A percentile compares a stretch with the other conserved stretches of the same genome.
Conservation (phyloP, 352 stramenopile species). For the Pythium dissimile region DNA sequence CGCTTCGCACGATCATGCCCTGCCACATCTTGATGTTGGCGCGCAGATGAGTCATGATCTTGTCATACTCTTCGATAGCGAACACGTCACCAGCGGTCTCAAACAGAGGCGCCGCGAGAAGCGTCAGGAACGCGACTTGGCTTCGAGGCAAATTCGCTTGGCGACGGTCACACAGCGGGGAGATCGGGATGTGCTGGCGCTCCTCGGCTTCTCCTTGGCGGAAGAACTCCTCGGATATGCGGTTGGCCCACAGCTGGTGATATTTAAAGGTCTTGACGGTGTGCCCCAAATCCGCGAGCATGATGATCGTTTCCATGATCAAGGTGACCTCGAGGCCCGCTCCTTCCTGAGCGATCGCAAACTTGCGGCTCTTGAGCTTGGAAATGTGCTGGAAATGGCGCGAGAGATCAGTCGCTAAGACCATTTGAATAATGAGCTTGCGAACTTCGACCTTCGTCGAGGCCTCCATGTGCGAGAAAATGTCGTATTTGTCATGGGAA, state of each 20-base stretch:
- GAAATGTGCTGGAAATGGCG: conserved; percentile 68
- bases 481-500: conserved; percentile 57
- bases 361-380: conserved; percentile 69
- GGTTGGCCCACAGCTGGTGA: conserved; percentile 55
- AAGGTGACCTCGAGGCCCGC: conserved; percentile 50
- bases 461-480: conserved; percentile 46
- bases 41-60: conserved; percentile 45
- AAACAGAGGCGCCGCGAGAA: conserved; percentile 61
- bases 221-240: conserved; percentile 70
- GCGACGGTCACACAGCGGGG: conserved; percentile 52
- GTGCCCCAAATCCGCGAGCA: conserved; percentile 64
- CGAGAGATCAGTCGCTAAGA: conserved; percentile 75
- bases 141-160: conserved; percentile 59
- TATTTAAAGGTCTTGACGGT: conserved; percentile 63
- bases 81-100: conserved; percentile 56
- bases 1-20: conserved; percentile 31
- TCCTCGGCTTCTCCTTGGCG: conserved; percentile 62
- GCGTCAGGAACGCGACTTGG: conserved; percentile 62
- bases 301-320: conserved; percentile 74
- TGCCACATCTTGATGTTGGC: conserved; percentile 55
- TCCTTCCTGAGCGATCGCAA: conserved; percentile 42
- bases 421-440: conserved; percentile 73
- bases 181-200: conserved; percentile 46
- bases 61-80: conserved; percentile 55
- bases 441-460: conserved; percentile 37